Percentiles rank a stretch among this genome's conserved stretches.
These are phyloP conservation scores for Sarocladiaceae sp. DNA, from an alignment of 2,329 filamentous ascomycete genomes.

Conservation along the genomic window DNA sequence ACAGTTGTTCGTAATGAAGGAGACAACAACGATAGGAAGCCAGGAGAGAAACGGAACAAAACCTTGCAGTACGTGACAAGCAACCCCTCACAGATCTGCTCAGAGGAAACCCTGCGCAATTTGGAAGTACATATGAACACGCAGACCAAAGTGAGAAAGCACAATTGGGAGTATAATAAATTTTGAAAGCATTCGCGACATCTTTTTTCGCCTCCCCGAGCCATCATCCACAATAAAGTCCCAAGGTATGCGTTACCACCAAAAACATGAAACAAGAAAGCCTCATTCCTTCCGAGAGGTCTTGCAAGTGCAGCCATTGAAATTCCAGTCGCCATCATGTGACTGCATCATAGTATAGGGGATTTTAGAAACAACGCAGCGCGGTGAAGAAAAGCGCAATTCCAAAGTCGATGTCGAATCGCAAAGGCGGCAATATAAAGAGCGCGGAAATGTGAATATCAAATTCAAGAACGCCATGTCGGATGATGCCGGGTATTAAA, in stretches of 20 bases:
- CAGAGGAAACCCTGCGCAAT: too few species aligned
- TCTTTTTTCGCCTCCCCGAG: neutral
- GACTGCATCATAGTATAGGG: slow-evolving; percentile 6
- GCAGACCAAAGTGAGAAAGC: too few species aligned
- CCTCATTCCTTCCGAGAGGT: neutral
- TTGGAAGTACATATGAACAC: too few species aligned
- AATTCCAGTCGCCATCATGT: neutral
- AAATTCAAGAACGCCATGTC: slow-evolving; percentile 9
- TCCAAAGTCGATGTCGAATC: neutral
- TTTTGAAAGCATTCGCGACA: neutral
- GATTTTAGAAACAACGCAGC: neutral
- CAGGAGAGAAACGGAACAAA: too few species aligned
- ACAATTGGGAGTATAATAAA: slow-evolving; percentile 1
- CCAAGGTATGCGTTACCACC: neutral
- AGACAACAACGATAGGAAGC: too few species aligned
- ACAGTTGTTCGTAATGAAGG: too few species aligned
- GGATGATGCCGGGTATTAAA: slow-evolving; percentile 11
- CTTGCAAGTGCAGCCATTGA: neutral
- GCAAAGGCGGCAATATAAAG: slow-evolving; percentile 1
- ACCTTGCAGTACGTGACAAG: too few species aligned
- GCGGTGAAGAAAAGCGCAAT: neutral
- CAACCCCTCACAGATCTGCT: too few species aligned
- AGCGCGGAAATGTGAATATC: neutral
- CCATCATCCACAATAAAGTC: neutral
- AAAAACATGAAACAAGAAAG: neutral